phyloP scores from a whole-genome alignment of 2,329 filamentous ascomycete species.

The Calonectria pauciramosa region DNA sequence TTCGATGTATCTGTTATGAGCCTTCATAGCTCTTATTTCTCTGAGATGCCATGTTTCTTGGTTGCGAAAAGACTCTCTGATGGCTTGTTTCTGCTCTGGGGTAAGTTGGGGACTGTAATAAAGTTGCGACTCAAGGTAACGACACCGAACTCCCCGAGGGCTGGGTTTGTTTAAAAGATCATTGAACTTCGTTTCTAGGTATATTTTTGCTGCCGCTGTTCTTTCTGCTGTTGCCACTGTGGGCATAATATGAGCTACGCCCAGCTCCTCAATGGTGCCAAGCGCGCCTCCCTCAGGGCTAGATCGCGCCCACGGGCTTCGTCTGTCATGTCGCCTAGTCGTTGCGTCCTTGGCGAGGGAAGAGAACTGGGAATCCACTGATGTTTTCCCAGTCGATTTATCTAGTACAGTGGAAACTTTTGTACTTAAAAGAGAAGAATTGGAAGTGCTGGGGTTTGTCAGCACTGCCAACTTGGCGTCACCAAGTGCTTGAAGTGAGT shows the following conservation, averaged over 20 bases:
- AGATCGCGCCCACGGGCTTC: constrained; percentile 53
- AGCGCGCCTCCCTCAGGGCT: constrained; percentile 52
- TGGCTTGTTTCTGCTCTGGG: constrained; percentile 65
- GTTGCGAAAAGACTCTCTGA: constrained; percentile 70
- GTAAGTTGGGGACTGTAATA: constrained; percentile 67
- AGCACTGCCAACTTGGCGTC: constrained; percentile 33
- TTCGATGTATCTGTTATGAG: constrained; percentile 59
- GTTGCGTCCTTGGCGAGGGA: constrained; percentile 37
- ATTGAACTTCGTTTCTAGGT: constrained; percentile 87
- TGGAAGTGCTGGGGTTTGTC: constrained; percentile 40
- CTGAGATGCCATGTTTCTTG: constrained; percentile 83
- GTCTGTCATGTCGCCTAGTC: constrained; percentile 46
- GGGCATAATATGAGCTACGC: constrained; percentile 44
- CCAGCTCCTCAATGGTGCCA: constrained; percentile 53
- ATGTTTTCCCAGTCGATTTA: constrained; percentile 50
- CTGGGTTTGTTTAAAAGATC: constrained; percentile 68
- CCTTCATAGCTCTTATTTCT: constrained; percentile 78
- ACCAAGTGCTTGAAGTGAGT: constrained; percentile 44
- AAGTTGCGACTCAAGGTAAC: constrained; percentile 64
- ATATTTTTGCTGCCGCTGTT: constrained; percentile 85
- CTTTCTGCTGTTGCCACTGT: constrained; percentile 77
- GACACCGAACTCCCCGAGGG: constrained; percentile 47
- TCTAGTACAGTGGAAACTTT: constrained; percentile 42
- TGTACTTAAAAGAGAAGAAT: constrained; percentile 46
- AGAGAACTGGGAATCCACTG: constrained; percentile 49